Base-by-base conservation (phyloP, 306 rosid species). In the Fragaria vesca region DNA sequence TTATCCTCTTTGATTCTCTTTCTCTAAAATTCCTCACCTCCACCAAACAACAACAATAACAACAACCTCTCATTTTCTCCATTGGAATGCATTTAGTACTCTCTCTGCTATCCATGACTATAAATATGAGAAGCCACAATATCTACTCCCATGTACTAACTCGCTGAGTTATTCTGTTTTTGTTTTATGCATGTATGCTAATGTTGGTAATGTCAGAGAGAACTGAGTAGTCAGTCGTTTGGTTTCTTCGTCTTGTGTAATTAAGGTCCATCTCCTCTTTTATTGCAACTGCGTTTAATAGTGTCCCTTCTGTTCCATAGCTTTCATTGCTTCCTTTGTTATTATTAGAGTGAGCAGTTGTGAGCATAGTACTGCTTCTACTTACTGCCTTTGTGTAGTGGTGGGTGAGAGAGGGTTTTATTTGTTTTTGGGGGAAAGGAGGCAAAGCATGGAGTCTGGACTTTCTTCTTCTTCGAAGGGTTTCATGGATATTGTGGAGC, bases 401-500 rank as follows among this genome's bases (percentile, higher is more conserved):
- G 69, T 74, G 46, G 47, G 40, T 50, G 73, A 43, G 73, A 40
- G 68, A 57, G 24, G 30, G 52, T 2, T 10, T 63, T 63, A 13
- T 66, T 72, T 5, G 42, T 26, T 32, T 71, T 21, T 42, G 13
- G 45, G n/a, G 57, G 8, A 32, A 50, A 18, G 71, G 48, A 66
- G 71, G 28, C 71, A 26, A 46, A 75, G 16, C 34, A 89, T 84
- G 93, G 89, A 86, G 77, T 78, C 89, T 79, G 61, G 66, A 69
- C 77, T 84, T 72, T 24, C 76, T 32, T 79, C 93, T 26, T 82
- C 89, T 61, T 62, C 87, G 72, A 83, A 80, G 78, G 80, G 81
- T 84, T 79, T 78, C 74, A 89, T 86, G 91, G 93, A 87, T 71
- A 84, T 38, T 84, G 87, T 81, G 34, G 92, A 79, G 16, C 84